phyloP scores from a whole-genome alignment of 177 flowering plant genomes.

The Vitis hybrid region DNA sequence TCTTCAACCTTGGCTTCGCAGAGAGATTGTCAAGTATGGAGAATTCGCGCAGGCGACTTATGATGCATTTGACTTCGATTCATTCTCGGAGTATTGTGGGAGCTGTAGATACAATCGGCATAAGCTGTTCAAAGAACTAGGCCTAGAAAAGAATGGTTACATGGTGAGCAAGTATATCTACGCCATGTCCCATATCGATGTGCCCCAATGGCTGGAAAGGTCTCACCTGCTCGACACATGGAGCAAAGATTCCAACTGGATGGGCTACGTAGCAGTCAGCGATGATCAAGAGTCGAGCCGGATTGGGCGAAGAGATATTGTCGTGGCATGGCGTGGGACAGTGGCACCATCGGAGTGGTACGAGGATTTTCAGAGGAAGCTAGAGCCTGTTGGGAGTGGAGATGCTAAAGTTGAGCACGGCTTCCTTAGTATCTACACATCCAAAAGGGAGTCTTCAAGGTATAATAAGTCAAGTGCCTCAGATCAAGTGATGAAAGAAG shows the following conservation, averaged over 20 bases:
- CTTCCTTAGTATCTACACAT: conserved; percentile 23
- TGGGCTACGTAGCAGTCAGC: conserved; percentile 39
- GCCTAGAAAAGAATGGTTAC: conserved; percentile 22
- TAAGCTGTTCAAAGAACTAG: conserved; percentile 18
- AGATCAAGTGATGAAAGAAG: conserved; percentile 28
- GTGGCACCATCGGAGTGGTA: conserved; percentile 28
- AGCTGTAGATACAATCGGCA: conserved; percentile 21
- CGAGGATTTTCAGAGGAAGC: conserved; percentile 12
- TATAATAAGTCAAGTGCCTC: conserved; percentile 28
- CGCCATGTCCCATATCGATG: conserved; percentile 26
- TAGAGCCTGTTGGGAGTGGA: conserved; percentile 9
- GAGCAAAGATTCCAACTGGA: conserved; percentile 36
- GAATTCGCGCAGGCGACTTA: conserved; percentile 37
- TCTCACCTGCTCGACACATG: conserved; percentile 9
- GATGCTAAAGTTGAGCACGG: conserved; percentile 22
- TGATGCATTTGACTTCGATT: conserved; percentile 31
- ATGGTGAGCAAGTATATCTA: conserved; percentile 28
- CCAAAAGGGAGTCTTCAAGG: conserved; percentile 14
- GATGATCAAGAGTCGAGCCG: conserved; percentile 14
- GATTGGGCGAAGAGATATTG: conserved; percentile 38
- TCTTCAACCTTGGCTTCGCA: conserved; percentile 24
- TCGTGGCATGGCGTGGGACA: conserved; percentile 34
- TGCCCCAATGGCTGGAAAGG: conserved; percentile 23
- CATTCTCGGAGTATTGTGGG: conserved; percentile 28
- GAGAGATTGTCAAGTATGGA: conserved; percentile 35